Conservation (phyloP, 2,329 filamentous ascomycete genomes). For the Pseudogymnoascus sp. region DNA sequence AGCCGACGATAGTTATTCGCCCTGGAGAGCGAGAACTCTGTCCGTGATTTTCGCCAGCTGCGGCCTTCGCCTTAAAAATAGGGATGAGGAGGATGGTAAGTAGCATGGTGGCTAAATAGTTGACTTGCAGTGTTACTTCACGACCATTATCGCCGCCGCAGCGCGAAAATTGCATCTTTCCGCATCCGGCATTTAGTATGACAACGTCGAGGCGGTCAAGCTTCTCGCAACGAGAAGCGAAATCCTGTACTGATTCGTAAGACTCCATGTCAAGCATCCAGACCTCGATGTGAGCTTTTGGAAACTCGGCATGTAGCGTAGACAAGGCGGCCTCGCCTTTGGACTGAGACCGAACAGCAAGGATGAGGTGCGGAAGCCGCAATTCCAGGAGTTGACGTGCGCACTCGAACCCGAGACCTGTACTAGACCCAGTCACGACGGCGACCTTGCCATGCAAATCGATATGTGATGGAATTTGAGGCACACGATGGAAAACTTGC, state of each 20-base stretch:
- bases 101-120: constrained; percentile 31
- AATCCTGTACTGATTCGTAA: constrained; percentile 15
- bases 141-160: constrained; percentile 22
- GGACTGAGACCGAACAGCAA: constrained; percentile 30
- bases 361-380: constrained; percentile 29
- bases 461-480: constrained; percentile 4
- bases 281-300: constrained; percentile 13
- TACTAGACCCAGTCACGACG: constrained; percentile 35
- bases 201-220: constrained; percentile 15
- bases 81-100: constrained; percentile 30
- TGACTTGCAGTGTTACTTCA: constrained; percentile 34
- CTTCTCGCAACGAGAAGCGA: constrained; percentile 11
- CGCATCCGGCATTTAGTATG: constrained; percentile 15
- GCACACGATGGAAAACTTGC: constrained; percentile 6
- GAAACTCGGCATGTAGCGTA: constrained; percentile 23
- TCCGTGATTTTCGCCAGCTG: constrained; percentile 2
- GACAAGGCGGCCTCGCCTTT: constrained; percentile 36
- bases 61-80: constrained; percentile 22
- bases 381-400: constrained; percentile 29
- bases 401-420: constrained; percentile 33
- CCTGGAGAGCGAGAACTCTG: constrained; percentile 18
- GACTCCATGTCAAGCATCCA: constrained; percentile 17
- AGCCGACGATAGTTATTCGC: constrained; percentile 28
- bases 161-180: not conserved
- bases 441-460: constrained; percentile 23